A percentile compares a stretch with the other conserved stretches of the same genome.
Conservation (phyloP, 352 stramenopile genomes). For the Pythium oligandrum region DNA sequence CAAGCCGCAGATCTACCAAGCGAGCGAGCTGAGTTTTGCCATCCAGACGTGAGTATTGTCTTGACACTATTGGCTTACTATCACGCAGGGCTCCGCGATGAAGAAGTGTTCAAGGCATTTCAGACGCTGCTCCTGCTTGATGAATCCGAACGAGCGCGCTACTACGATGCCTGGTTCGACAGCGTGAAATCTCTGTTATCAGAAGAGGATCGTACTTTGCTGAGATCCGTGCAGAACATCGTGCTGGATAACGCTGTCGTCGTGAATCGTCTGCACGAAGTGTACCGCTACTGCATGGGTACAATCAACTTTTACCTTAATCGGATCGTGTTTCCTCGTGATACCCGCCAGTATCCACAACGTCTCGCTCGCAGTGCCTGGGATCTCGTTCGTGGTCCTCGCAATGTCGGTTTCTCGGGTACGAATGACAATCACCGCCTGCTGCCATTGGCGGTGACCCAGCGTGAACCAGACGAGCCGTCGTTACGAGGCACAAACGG, state of each 20-base stretch:
- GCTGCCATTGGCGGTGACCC: slow-evolving; percentile 61
- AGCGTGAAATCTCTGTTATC: slow-evolving; percentile 21
- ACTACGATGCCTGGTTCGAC: slow-evolving; percentile 71
- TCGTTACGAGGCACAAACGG: slow-evolving; percentile 73
- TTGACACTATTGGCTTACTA: slow-evolving; percentile 87
- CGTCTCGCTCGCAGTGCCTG: slow-evolving; percentile 72
- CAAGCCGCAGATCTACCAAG: slow-evolving; percentile 76
- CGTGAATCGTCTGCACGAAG: slow-evolving; percentile 39
- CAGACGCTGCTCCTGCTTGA: slow-evolving; percentile 54
- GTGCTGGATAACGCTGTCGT: slow-evolving; percentile 67
- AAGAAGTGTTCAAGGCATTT: slow-evolving; percentile 53
- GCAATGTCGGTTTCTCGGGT: slow-evolving; percentile 80
- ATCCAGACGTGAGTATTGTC: slow-evolving; percentile 80
- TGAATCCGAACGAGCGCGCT: slow-evolving; percentile 44
- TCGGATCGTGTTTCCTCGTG: slow-evolving; percentile 69
- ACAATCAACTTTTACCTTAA: slow-evolving; percentile 87
- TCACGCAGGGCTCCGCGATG: slow-evolving; percentile 47
- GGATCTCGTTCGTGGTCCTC: slow-evolving; percentile 64
- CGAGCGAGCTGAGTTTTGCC: slow-evolving; percentile 83
- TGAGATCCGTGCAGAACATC: slow-evolving; percentile 66
- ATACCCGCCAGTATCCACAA: slow-evolving; percentile 78
- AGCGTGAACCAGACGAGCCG: slow-evolving; percentile 49
- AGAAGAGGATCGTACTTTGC: slow-evolving; percentile 15
- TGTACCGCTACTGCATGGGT: slow-evolving; percentile 59
- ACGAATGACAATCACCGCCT: slow-evolving; percentile 88